phyloP scores from a whole-genome alignment of 208 protist genomes.

The Jaenimonas drosophilae region DNA sequence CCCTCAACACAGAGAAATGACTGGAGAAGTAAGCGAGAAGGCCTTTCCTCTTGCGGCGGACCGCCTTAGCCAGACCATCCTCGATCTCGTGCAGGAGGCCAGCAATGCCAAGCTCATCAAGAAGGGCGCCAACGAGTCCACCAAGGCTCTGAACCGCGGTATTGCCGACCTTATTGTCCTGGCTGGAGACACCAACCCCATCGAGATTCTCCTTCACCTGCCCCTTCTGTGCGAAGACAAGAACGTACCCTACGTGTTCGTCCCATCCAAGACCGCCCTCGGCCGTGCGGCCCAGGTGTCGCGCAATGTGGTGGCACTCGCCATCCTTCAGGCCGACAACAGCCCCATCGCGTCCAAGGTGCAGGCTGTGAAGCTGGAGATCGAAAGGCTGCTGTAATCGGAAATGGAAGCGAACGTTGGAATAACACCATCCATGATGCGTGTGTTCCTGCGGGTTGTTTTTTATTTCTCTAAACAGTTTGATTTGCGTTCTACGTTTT shows the following conservation, averaged over 20 bases:
- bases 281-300: constrained; percentile 98
- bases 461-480: constrained; percentile 6
- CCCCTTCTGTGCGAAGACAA: constrained; percentile 99
- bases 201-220: constrained; percentile 99
- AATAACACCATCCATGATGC: constrained; percentile 1
- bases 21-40: constrained; percentile 95
- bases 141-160: constrained; percentile 98
- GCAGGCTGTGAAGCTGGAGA: constrained; percentile 94
- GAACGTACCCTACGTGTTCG: constrained; percentile 99
- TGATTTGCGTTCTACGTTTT: constrained; percentile 12
- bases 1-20: constrained; percentile 40
- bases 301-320: constrained; percentile 95
- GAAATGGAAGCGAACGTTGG: not conserved
- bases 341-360: constrained; percentile 96
- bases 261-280: constrained; percentile 97
- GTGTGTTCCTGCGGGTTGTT: constrained; percentile 6
- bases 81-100: constrained; percentile 98
- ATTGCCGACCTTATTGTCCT: constrained; percentile 99
- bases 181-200: constrained; percentile 98
- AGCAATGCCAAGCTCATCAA: constrained; percentile 98
- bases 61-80: constrained; percentile 93
- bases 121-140: constrained; percentile 99
- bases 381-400: constrained; percentile 96
- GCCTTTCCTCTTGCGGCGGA: constrained; percentile 97
- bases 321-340: constrained; percentile 95